A percentile compares a stretch with the other conserved stretches of the same genome.
Conservation (phyloP, 2,329 filamentous ascomycete genomes). For the Colletotrichum zoysiae region DNA sequence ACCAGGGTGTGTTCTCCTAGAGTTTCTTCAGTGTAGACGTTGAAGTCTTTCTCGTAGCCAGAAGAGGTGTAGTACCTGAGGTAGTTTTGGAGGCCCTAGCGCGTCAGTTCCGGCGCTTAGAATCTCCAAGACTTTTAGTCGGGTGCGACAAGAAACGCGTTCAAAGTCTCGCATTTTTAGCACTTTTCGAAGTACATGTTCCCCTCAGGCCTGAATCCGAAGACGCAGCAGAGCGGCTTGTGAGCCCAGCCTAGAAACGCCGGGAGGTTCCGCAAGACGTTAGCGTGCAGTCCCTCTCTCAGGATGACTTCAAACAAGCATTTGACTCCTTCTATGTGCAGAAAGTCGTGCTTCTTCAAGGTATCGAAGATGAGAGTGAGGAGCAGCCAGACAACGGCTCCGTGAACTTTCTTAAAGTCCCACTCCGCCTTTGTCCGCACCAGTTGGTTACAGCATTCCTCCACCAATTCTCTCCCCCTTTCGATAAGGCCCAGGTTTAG, state of each 20-base stretch:
- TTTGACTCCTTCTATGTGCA: background rate
- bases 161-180: background rate
- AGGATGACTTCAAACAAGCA: background rate
- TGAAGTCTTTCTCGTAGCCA: background rate
- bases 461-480: background rate
- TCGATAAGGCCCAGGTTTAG: background rate
- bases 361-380: background rate
- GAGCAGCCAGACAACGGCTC: background rate
- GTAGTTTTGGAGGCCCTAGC: background rate
- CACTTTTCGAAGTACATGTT: background rate
- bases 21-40: background rate
- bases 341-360: background rate
- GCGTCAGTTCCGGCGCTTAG: background rate
- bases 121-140: slow-evolving; percentile 3
- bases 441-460: background rate
- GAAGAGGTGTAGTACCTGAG: background rate
- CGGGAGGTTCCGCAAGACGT: background rate
- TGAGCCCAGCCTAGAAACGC: background rate
- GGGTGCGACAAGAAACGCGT: background rate
- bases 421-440: slow-evolving; percentile 1
- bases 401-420: background rate
- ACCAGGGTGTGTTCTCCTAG: background rate
- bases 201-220: no score
- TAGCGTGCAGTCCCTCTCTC: background rate
- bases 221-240: background rate